These are phyloP conservation scores for Verticillium dahliae DNA, from an alignment of 2,329 filamentous ascomycete genomes.

Conservation along the genomic window DNA sequence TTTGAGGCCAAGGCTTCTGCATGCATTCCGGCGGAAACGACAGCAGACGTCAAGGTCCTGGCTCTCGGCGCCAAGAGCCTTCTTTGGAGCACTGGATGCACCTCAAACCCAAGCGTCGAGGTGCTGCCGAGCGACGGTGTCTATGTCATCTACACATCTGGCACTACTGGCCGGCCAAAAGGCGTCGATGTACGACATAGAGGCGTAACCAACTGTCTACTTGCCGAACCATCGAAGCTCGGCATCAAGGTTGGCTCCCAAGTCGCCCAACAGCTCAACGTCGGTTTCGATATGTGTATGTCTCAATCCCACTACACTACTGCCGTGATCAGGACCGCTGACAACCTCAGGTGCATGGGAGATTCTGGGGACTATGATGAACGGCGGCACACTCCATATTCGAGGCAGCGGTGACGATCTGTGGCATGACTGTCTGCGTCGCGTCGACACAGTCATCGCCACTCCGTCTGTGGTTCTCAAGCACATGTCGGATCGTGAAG, in stretches of 20 bases:
- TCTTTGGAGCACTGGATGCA: conserved; percentile 10
- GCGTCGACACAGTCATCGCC: conserved; percentile 13
- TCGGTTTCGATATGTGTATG: conserved; percentile 57
- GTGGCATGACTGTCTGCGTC: conserved; percentile 10
- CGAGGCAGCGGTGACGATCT: conserved; percentile 12
- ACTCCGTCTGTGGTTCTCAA: conserved; percentile 12
- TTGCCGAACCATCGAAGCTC: conserved; percentile 23
- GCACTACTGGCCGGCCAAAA: conserved; percentile 52
- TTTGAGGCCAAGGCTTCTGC: conserved; percentile 8
- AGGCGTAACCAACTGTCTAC: conserved; percentile 10
- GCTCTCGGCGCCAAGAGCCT: conserved; percentile 7
- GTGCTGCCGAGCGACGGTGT: conserved; percentile 30
- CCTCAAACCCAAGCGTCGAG: conserved; percentile 12
- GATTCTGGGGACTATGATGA: conserved; percentile 34
- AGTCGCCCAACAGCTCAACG: conserved; percentile 49
- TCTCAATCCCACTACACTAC: conserved; percentile 3
- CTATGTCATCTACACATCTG: conserved; percentile 50
- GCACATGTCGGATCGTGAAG: conserved; percentile 9
- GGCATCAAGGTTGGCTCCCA: conserved; percentile 41
- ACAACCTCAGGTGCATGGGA: conserved; percentile 48
- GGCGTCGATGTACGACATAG: conserved; percentile 50
- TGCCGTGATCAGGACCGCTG: background rate
- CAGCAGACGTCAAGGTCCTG: conserved; percentile 5
- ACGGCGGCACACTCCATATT: conserved; percentile 12
- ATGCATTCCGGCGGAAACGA: conserved; percentile 4